A percentile compares a stretch with the other conserved stretches of the same genome.
These are phyloP conservation scores for Aspergillus jensenii DNA, from an alignment of 2,329 filamentous ascomycete genomes.

Conservation along the genomic window DNA sequence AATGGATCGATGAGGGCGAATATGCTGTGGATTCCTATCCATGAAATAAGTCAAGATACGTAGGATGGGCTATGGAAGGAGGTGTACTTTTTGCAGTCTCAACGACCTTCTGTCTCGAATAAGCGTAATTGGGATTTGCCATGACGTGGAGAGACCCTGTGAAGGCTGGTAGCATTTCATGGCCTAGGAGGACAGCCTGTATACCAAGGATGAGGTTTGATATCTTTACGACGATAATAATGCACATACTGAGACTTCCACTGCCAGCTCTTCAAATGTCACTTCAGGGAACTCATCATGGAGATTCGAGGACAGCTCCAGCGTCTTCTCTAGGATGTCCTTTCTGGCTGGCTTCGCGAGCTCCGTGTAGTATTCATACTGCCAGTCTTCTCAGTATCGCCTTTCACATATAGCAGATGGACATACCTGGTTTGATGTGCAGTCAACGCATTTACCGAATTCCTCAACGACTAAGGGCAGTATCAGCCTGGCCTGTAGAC, in stretches of 20 bases:
- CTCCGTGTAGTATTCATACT: not conserved
- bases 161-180: not conserved
- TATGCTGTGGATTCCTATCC: not conserved
- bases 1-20: not conserved
- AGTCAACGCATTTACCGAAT: not conserved
- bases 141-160: slow-evolving; percentile 5
- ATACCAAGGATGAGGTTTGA: not conserved
- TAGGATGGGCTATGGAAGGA: no score
- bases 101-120: not conserved
- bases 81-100: not conserved
- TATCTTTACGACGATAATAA: no score
- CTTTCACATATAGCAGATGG: no score
- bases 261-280: not conserved
- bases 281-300: not conserved
- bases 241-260: slow-evolving; percentile 3
- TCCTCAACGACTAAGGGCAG: not conserved
- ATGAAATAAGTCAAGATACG: no score
- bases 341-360: not conserved
- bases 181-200: not conserved
- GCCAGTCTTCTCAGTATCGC: no score
- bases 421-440: slow-evolving; percentile 8
- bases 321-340: not conserved
- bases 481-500: not conserved
- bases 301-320: not conserved
- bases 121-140: slow-evolving; percentile 2